These are phyloP conservation scores for Arachnomyces sp. DNA, from an alignment of 2,329 filamentous ascomycete species.

Conservation along the genomic window DNA sequence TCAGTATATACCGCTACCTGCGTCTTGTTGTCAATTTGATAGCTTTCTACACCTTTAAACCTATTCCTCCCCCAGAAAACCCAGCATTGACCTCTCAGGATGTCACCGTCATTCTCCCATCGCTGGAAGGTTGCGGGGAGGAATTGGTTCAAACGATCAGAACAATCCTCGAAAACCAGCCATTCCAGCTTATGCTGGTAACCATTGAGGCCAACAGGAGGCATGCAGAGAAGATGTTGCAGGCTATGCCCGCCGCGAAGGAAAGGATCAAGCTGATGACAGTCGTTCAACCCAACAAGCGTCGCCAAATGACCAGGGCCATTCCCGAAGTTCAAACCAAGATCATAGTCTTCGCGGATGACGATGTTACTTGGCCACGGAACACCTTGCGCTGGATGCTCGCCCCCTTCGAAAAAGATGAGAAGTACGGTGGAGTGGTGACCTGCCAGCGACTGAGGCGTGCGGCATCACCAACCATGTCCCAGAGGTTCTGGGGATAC, in stretches of 20 bases:
- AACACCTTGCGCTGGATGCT: constrained; percentile 86
- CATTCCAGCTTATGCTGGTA: constrained; percentile 69
- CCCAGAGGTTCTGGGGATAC: constrained; percentile 70
- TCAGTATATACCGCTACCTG: constrained; percentile 77
- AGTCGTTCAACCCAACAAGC: constrained; percentile 85
- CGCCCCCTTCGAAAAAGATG: constrained; percentile 76
- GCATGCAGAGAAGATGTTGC: constrained; percentile 55
- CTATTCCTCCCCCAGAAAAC: constrained; percentile 70
- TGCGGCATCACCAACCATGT: constrained; percentile 51
- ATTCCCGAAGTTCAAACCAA: constrained; percentile 74
- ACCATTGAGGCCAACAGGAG: constrained; percentile 74
- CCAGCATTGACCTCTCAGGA: constrained; percentile 72
- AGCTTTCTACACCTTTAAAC: constrained; percentile 80
- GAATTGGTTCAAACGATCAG: constrained; percentile 73
- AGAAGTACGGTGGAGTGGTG: constrained; percentile 75
- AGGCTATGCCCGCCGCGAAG: constrained; percentile 46
- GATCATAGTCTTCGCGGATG: constrained; percentile 88
- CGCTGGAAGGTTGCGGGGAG: constrained; percentile 78
- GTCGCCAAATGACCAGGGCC: constrained; percentile 83
- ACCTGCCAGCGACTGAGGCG: constrained; percentile 82
- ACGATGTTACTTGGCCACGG: constrained; percentile 86
- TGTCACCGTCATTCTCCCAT: constrained; percentile 90
- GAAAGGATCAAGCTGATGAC: constrained; percentile 65
- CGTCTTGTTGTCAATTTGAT: constrained; percentile 76
- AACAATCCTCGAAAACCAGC: constrained; percentile 43